phyloP scores from a whole-genome alignment of 306 rosid species.

The Abrus precatorius region DNA sequence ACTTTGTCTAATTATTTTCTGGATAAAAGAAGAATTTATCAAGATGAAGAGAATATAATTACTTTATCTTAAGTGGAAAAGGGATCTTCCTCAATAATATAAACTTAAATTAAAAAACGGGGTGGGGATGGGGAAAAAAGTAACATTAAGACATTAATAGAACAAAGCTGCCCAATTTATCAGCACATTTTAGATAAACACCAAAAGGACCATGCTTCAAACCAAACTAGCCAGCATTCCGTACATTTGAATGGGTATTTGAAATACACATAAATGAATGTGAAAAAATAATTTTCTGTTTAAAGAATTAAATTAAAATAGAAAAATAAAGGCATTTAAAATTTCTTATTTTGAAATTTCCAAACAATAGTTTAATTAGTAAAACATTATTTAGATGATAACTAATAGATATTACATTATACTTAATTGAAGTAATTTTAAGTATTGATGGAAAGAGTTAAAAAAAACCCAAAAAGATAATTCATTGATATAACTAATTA shows the following conservation, averaged over 20 bases:
- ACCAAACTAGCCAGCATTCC: neutral
- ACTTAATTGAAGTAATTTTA: neutral
- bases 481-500: neutral
- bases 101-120: neutral
- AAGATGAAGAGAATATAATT: constrained; percentile 31
- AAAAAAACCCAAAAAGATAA: neutral
- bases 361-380: neutral
- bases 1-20: constrained; percentile 13
- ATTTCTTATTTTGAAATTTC: neutral
- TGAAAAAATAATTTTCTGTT: neutral
- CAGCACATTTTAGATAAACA: neutral
- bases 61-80: constrained; percentile 16
- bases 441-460: neutral
- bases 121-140: neutral
- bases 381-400: neutral
- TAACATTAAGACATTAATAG: neutral
- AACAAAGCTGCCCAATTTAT: neutral
- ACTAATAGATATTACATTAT: neutral
- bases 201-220: constrained; percentile 11
- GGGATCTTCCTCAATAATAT: neutral
- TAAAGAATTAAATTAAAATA: neutral
- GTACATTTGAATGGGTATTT: neutral
- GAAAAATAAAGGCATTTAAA: neutral
- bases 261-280: neutral
- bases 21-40: constrained; percentile 2